These are phyloP conservation scores for Rhodotorula sp. DNA, from an alignment of 1,284 basidiomycete genomes.

Conservation along the genomic window DNA sequence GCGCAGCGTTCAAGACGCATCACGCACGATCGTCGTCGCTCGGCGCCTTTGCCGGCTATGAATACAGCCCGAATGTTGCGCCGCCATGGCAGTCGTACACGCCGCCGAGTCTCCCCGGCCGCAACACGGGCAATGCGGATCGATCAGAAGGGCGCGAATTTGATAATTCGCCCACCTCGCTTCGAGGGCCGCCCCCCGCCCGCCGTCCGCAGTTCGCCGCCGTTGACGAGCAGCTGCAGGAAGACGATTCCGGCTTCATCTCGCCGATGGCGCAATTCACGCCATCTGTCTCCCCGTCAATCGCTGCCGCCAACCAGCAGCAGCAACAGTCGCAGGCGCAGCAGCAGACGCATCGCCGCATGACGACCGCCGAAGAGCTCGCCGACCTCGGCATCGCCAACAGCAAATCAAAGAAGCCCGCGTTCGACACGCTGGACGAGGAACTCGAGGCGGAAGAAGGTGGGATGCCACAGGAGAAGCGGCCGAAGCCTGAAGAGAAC, in stretches of 20 bases:
- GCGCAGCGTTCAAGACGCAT: constrained; percentile 39
- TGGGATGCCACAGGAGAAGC: constrained; percentile 43
- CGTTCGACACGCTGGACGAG: constrained; percentile 46
- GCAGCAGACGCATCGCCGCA: constrained; percentile 36
- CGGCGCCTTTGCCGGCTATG: constrained; percentile 39
- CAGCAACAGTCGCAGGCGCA: constrained; percentile 9
- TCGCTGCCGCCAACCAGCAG: constrained; percentile 14
- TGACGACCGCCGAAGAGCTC: constrained; percentile 63
- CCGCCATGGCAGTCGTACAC: constrained; percentile 35
- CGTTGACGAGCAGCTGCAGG: constrained; percentile 26
- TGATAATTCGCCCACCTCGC: neutral
- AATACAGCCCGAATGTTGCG: constrained; percentile 38
- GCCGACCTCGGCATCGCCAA: constrained; percentile 94
- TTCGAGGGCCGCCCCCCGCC: neutral
- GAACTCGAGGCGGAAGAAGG: constrained; percentile 39
- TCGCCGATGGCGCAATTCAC: constrained; percentile 42
- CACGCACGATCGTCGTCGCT: constrained; percentile 40
- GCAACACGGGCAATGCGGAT: neutral
- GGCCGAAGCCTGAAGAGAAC: neutral
- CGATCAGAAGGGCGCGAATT: neutral
- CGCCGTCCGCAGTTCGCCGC: constrained; percentile 24
- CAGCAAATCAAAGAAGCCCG: constrained; percentile 52
- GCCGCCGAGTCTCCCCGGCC: constrained; percentile 5
- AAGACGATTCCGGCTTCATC: constrained; percentile 43
- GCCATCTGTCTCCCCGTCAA: constrained; percentile 30